Percentiles rank a stretch among this genome's conserved stretches.
phyloP scores from a whole-genome alignment of 2,329 filamentous ascomycete species.

The Dothideomycetes sp. region DNA sequence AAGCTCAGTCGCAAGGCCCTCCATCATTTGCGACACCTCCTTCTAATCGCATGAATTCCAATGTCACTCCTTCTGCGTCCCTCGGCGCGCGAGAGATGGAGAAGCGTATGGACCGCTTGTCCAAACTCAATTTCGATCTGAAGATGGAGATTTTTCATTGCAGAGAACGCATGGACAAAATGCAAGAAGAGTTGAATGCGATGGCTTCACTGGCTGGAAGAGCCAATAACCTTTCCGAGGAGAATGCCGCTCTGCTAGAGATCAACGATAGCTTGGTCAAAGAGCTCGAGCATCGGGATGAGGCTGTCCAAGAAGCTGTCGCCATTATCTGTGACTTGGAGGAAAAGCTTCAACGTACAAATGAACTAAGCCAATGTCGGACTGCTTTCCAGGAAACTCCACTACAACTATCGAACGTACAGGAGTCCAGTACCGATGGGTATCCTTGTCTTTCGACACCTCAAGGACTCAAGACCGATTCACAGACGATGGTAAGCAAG shows the following conservation, averaged over 20 bases:
- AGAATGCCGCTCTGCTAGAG: conserved; percentile 41
- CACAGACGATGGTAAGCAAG: conserved; percentile 1
- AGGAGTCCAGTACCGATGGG: not conserved
- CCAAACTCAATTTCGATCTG: conserved; percentile 70
- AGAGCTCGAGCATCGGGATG: conserved; percentile 59
- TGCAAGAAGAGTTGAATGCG: conserved; percentile 50
- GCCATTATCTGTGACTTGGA: conserved; percentile 60
- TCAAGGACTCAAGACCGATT: not conserved
- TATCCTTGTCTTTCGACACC: not conserved
- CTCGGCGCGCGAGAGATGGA: conserved; percentile 61
- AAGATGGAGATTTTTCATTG: conserved; percentile 65
- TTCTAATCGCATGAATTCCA: conserved; percentile 15
- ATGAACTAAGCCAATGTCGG: not conserved
- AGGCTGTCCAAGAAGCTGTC: conserved; percentile 61
- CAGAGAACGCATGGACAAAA: conserved; percentile 50
- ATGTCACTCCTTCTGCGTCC: conserved; percentile 1
- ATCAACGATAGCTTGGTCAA: conserved; percentile 50
- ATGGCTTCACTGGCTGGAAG: conserved; percentile 45
- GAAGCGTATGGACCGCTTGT: conserved; percentile 56
- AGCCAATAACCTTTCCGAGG: conserved; percentile 15
- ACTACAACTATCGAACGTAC: too few relatives aligned
- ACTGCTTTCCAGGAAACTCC: too few relatives aligned
- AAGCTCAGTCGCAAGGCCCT: conserved; percentile 21
- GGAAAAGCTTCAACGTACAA: conserved; percentile 27
- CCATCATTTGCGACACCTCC: conserved; percentile 24